Evolutionary conservation across 768 basidiomycete genomes (phyloP).

Genomic region (Leccinum variicolor): DNA sequence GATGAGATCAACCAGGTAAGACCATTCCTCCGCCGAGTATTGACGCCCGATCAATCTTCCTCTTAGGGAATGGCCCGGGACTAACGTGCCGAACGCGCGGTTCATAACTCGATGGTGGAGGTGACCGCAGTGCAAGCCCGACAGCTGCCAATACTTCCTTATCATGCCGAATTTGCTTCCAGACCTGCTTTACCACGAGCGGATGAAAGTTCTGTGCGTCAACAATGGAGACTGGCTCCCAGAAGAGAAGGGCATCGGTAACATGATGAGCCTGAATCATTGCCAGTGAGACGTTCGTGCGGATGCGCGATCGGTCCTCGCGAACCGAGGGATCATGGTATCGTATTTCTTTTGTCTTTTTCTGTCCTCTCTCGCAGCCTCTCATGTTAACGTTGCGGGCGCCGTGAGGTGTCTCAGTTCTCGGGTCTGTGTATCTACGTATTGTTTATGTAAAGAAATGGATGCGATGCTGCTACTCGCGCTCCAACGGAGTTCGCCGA

Average conservation of each 20-base stretch:
- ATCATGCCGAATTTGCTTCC: conserved; percentile 97
- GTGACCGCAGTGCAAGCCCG: conserved; percentile 87
- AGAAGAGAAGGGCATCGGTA: conserved; percentile 61
- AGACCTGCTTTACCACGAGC: conserved; percentile 81
- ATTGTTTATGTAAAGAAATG: no score
- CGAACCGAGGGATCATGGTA: conserved; percentile 13
- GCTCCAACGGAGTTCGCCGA: no score
- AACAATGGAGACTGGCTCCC: conserved; percentile 95
- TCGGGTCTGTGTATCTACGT: no score
- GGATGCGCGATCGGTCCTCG: conserved; percentile 25
- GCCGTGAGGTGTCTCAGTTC: no score
- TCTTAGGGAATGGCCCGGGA: conserved; percentile 94
- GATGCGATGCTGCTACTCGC: no score
- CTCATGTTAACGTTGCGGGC: no score
- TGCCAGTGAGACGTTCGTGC: conserved; percentile 48
- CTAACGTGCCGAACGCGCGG: conserved; percentile 86
- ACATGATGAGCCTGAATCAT: conserved; percentile 75
- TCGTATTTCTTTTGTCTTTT: neutral
- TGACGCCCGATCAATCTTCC: neutral
- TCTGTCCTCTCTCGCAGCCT: no score
- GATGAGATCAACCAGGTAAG: conserved; percentile 96
- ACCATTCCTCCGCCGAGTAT: conserved; percentile 2
- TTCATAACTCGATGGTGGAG: conserved; percentile 93
- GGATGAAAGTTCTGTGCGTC: conserved; percentile 93
- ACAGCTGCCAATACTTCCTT: conserved; percentile 97